Evolutionary conservation across 345 rosid genomes (phyloP).

Genomic region (Brassica nigra): DNA sequence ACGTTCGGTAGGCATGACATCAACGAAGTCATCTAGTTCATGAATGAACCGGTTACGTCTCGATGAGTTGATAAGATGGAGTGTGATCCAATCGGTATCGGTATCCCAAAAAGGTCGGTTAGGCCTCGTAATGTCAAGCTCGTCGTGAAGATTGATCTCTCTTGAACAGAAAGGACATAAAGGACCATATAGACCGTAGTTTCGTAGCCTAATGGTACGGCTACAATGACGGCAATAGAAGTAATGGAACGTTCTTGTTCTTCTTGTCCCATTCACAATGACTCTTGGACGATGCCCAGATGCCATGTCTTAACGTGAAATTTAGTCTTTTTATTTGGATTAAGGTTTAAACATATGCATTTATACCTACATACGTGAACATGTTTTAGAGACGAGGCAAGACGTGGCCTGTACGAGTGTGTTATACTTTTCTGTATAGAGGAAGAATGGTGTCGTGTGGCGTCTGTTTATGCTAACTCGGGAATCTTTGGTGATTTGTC

Average conservation of each 20-base stretch:
- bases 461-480: conserved; percentile 12
- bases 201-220: conserved; percentile 50
- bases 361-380: conserved; percentile 14
- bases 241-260: conserved; percentile 68
- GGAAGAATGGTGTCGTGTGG: conserved; percentile 27
- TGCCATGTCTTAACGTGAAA: conserved; percentile 9
- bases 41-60: conserved; percentile 5
- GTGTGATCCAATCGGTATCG: conserved; percentile 60
- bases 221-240: conserved; percentile 70
- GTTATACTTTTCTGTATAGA: conserved; percentile 31
- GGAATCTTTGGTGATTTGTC: conserved; percentile 34
- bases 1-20: conserved; percentile 34
- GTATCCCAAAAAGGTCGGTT: conserved; percentile 48
- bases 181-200: conserved; percentile 41
- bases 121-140: conserved; percentile 55
- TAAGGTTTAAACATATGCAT: background rate
- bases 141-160: conserved; percentile 44
- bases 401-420: conserved; percentile 21
- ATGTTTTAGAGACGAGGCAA: conserved; percentile 33
- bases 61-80: conserved; percentile 42
- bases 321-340: background rate
- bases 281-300: conserved; percentile 43
- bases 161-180: conserved; percentile 59
- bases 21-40: conserved; percentile 28
- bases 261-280: conserved; percentile 53